These are phyloP conservation scores for Penstemon eatonii DNA, from an alignment of 257 asterid genomes.

Conservation along the genomic window DNA sequence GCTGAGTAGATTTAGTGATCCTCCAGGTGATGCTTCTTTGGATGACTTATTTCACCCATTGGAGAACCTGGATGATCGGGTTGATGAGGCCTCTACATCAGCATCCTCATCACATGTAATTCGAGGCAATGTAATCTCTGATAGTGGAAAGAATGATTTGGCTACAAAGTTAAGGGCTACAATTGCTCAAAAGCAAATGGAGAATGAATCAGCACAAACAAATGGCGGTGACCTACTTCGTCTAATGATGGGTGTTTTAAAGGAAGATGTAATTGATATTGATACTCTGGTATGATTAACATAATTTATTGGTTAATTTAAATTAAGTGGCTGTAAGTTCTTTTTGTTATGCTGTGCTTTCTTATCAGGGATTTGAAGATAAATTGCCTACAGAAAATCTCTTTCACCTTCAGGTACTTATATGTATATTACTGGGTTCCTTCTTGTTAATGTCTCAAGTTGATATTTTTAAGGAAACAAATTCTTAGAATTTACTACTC, in stretches of 20 bases:
- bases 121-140: slow-evolving; percentile 49
- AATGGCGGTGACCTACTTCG: slow-evolving; percentile 86
- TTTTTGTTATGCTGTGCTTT: slow-evolving; percentile 32
- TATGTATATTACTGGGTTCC: not conserved
- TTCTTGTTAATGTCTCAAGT: not conserved
- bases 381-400: slow-evolving; percentile 83
- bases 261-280: slow-evolving; percentile 90
- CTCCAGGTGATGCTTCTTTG: slow-evolving; percentile 92
- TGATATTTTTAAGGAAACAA: not conserved
- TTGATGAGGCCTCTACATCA: slow-evolving; percentile 79
- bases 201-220: slow-evolving; percentile 68
- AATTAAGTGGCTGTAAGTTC: slow-evolving; percentile 18
- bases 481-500: slow-evolving; percentile 9
- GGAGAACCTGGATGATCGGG: slow-evolving; percentile 56
- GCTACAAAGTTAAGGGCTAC: slow-evolving; percentile 93
- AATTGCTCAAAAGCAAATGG: slow-evolving; percentile 86
- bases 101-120: slow-evolving; percentile 60
- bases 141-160: slow-evolving; percentile 75
- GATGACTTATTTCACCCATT: slow-evolving; percentile 92
- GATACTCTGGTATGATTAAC: slow-evolving; percentile 64
- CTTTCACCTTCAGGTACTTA: slow-evolving; percentile 89
- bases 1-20: slow-evolving; percentile 88
- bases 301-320: slow-evolving; percentile 25
- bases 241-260: slow-evolving; percentile 89
- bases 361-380: slow-evolving; percentile 82